These are phyloP conservation scores for Nakaseomyces bracarensis DNA, from an alignment of 1,139 yeast species.

Conservation along the genomic window DNA sequence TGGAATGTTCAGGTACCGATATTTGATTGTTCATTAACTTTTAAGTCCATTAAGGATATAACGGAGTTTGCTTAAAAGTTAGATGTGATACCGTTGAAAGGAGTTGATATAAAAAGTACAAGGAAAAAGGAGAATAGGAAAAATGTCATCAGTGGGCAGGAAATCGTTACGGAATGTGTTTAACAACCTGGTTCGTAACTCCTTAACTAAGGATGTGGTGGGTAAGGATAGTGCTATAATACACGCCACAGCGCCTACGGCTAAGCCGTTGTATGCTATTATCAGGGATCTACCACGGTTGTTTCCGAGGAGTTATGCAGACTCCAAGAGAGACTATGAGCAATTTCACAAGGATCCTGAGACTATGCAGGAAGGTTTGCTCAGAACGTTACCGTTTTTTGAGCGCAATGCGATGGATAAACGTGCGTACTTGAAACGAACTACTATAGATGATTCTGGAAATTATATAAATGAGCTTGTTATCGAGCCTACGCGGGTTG, in stretches of 20 bases:
- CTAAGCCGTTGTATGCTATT: conserved; percentile 24
- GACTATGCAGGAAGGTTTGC: conserved; percentile 45
- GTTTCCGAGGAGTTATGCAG: conserved; percentile 49
- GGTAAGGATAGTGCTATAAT: conserved; percentile 3
- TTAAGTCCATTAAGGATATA: too few species aligned
- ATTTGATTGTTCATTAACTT: too few species aligned
- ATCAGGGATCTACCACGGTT: conserved; percentile 33
- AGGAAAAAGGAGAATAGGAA: neutral
- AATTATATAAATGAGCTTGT: conserved; percentile 57
- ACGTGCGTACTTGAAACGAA: conserved; percentile 31
- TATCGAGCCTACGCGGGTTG: conserved; percentile 40
- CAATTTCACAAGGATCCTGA: conserved; percentile 14
- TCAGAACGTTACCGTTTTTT: conserved; percentile 36
- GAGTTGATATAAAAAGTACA: neutral
- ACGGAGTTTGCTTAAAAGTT: neutral
- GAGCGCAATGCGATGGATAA: conserved; percentile 26
- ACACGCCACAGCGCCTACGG: conserved; percentile 23
- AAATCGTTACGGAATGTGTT: neutral
- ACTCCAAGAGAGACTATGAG: conserved; percentile 46
- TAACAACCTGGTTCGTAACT: neutral
- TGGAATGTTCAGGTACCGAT: too few species aligned
- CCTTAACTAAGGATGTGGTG: neutral
- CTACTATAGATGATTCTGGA: conserved; percentile 36
- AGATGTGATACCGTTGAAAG: neutral
- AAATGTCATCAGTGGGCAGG: conserved; percentile 1